Evolutionary conservation across 768 basidiomycete genomes (phyloP).

Genomic region (Tylopilus sp.): DNA sequence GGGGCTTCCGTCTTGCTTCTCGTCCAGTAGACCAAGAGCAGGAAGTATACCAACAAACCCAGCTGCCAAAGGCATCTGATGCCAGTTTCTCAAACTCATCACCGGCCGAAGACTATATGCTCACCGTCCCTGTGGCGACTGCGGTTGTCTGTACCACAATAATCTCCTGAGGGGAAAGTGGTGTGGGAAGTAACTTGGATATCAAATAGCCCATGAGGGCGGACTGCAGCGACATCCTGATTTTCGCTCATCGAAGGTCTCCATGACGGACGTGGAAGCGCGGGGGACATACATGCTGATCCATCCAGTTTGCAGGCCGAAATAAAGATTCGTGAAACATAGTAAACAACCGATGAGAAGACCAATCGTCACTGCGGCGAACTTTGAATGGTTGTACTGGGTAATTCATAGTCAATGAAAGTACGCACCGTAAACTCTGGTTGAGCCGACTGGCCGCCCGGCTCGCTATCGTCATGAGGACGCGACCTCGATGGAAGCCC

Average conservation of each 20-base stretch:
- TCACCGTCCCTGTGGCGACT: constrained; percentile 80
- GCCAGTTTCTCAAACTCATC: neutral
- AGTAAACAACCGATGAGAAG: constrained; percentile 82
- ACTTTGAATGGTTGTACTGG: constrained; percentile 15
- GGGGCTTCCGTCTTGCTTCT: constrained; percentile 68
- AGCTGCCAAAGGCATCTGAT: constrained; percentile 78
- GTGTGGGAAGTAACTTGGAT: constrained; percentile 67
- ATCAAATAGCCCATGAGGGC: constrained; percentile 89
- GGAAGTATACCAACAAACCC: constrained; percentile 93
- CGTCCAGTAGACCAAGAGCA: constrained; percentile 75
- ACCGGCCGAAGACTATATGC: neutral
- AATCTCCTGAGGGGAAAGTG: constrained; percentile 87
- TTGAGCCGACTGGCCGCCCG: constrained; percentile 1
- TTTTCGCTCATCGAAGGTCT: neutral
- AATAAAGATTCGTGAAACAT: constrained; percentile 90
- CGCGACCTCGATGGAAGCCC: constrained; percentile 2
- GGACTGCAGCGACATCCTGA: constrained; percentile 93
- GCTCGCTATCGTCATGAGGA: neutral
- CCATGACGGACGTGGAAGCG: neutral
- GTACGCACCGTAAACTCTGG: constrained; percentile 32
- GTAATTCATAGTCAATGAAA: neutral
- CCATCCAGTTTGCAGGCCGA: constrained; percentile 88
- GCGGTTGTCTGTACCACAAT: constrained; percentile 95
- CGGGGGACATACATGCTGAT: constrained; percentile 66
- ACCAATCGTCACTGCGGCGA: constrained; percentile 68